Evolutionary conservation across 352 stramenopile species (phyloP), one percentile per base, ranked within the genome.

Genomic region (Phytophthora ohioensis): DNA sequence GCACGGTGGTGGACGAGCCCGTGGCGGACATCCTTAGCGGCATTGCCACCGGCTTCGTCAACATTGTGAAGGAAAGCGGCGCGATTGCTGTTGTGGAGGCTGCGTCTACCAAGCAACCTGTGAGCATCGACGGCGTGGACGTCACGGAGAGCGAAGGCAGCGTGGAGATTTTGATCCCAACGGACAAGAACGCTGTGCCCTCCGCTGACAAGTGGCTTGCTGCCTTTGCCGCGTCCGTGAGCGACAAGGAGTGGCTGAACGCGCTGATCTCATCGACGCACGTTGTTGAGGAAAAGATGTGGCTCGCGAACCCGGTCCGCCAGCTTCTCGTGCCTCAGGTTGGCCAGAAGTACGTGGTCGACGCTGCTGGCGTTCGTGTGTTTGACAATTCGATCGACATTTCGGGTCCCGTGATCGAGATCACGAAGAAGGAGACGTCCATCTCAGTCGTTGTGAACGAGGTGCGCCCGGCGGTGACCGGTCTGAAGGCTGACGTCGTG

Each of bases 21-120:
- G 89, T 94, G 0, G 87, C 69, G 4, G 79, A 93, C 15, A 96
- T 97, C 57, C 78, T 96, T 17, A 71, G 65, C 4, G 80, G 68
- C 15, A 95, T 96, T 48, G 73, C 73, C 21, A 54, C 78, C 5
- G 89, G 87, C 7, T 90, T 96, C 36, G 52, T 58, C 9, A 71
- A 86, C 12, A 67, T 91, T 30, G 81, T 86, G 21, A 71, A 73
- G 48, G 38, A 71, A 32, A 70, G 67, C 38, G 70, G 71, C 12
- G 57, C 38, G 5, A 42, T 67, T 58, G 51, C 52, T 46, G 34
- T 34, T 39, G 57, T 52, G 2, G 10, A 31, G 3, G 7, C 49
- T 51, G 31, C 31, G 3, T 17, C 34, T 8, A 27, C 31, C n/a
- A 73, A 73, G 27, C 42, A 72, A 38, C 60, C 56, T 2, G 43